A percentile compares a stretch with the other conserved stretches of the same genome.
These are phyloP conservation scores for Fusarium floridanum DNA, from an alignment of 2,329 filamentous ascomycete genomes.

Conservation along the genomic window DNA sequence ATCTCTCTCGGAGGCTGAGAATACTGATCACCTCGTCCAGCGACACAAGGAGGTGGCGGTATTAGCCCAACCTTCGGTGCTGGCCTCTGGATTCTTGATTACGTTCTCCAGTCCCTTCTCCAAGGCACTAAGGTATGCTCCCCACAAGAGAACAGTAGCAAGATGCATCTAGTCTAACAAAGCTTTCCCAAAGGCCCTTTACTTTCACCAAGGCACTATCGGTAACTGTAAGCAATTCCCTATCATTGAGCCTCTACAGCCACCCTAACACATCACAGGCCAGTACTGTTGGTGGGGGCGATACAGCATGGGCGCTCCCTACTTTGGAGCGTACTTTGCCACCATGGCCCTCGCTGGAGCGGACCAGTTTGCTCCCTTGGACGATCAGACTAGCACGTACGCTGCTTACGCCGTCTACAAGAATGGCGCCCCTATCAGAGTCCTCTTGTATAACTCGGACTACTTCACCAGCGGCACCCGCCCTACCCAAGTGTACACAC, in stretches of 20 bases:
- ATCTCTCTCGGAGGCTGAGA: neutral
- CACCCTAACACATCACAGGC: slow-evolving; percentile 33
- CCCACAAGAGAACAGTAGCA: neutral
- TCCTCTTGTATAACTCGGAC: slow-evolving; percentile 62
- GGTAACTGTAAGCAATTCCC: slow-evolving; percentile 58
- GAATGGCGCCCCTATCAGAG: slow-evolving; percentile 51
- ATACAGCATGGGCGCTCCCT: slow-evolving; percentile 63
- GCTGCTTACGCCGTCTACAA: slow-evolving; percentile 62
- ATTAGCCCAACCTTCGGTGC: slow-evolving; percentile 57
- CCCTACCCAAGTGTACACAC: slow-evolving; percentile 54
- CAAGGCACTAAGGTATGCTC: slow-evolving; percentile 42
- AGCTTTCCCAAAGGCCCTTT: slow-evolving; percentile 40
- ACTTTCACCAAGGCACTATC: slow-evolving; percentile 67
- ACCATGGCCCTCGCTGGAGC: slow-evolving; percentile 61
- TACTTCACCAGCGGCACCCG: slow-evolving; percentile 52
- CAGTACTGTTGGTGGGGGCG: slow-evolving; percentile 63
- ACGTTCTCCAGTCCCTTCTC: slow-evolving; percentile 50
- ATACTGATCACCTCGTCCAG: slow-evolving; percentile 28
- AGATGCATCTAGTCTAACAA: neutral
- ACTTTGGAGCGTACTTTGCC: slow-evolving; percentile 63
- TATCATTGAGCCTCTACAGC: accelerated
- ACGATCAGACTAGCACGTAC: slow-evolving; percentile 57
- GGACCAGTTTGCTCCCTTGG: slow-evolving; percentile 59
- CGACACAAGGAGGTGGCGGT: slow-evolving; percentile 54
- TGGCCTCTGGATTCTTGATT: slow-evolving; percentile 58